phyloP scores from a whole-genome alignment of 2,329 filamentous ascomycete species.

The Aspergillus novofumigatus region DNA sequence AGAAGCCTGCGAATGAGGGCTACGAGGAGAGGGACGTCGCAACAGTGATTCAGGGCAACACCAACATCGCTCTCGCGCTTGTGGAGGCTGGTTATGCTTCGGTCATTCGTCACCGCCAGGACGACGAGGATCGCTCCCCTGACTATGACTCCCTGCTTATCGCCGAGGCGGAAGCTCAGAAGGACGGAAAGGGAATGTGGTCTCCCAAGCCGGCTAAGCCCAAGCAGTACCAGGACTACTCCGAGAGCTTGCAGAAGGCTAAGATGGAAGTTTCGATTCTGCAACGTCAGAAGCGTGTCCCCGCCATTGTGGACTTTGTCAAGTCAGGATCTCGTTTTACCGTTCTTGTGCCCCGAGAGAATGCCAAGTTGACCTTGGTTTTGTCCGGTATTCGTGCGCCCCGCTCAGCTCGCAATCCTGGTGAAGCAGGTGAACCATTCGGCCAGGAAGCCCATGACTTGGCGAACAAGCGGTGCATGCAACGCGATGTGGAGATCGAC shows the following conservation, averaged over 20 bases:
- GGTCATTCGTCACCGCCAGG: conserved; percentile 90
- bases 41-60: conserved; percentile 75
- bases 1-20: conserved; percentile 80
- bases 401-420: conserved; percentile 73
- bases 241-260: conserved; percentile 88
- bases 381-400: conserved; percentile 90
- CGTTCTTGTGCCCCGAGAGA: conserved; percentile 84
- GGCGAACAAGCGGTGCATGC: conserved; percentile 80
- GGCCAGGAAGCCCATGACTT: conserved; percentile 93
- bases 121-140: conserved; percentile 87
- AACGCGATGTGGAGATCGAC: conserved; percentile 94
- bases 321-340: conserved; percentile 96
- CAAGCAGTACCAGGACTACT: conserved; percentile 82
- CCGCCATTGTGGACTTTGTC: conserved; percentile 92
- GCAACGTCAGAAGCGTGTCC: conserved; percentile 85
- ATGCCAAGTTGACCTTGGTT: conserved; percentile 90
- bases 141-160: conserved; percentile 70
- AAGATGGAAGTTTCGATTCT: conserved; percentile 88
- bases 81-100: conserved; percentile 93
- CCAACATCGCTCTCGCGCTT: conserved; percentile 77
- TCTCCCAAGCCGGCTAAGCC: conserved; percentile 79
- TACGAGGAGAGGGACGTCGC: conserved; percentile 95
- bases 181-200: conserved; percentile 92
- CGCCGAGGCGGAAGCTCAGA: conserved; percentile 61
- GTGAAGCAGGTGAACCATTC: conserved; percentile 84